Percentiles rank a stretch among this genome's conserved stretches.
Evolutionary conservation across 148 eudicot genomes (phyloP).

Genomic region (Fallopia convolvulus): DNA sequence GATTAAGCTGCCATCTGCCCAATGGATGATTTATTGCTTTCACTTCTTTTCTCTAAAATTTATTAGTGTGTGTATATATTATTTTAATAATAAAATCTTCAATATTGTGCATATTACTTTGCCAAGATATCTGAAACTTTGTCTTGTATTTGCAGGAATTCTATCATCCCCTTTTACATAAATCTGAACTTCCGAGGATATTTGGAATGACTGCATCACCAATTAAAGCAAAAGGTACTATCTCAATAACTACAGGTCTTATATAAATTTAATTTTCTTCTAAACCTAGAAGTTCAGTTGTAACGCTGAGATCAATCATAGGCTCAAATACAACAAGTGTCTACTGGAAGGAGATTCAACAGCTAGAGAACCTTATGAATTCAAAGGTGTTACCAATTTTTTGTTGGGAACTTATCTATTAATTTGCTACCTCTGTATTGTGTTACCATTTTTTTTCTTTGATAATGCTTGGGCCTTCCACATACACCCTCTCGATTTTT

Average conservation of each 20-base stretch:
- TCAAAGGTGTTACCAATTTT: constrained; percentile 53
- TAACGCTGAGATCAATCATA: constrained; percentile 13
- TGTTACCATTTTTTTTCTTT: not conserved
- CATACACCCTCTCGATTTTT: too few relatives aligned
- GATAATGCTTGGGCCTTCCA: too few relatives aligned
- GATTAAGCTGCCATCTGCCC: not conserved
- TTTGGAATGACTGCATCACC: constrained; percentile 99
- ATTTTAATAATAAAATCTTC: not conserved
- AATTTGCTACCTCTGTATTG: not conserved
- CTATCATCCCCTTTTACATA: constrained; percentile 44
- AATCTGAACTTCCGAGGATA: constrained; percentile 64
- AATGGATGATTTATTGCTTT: not conserved
- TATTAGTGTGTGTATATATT: not conserved
- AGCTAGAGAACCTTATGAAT: constrained; percentile 70
- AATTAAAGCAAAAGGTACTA: constrained; percentile 61
- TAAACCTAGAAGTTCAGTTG: not conserved
- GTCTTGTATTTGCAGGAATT: constrained; percentile 48
- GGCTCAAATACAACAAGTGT: constrained; percentile 29
- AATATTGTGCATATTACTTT: not conserved
- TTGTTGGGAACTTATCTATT: not conserved
- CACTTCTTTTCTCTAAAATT: not conserved
- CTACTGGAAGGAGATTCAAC: constrained; percentile 58
- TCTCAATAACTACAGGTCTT: not conserved
- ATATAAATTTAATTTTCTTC: not conserved
- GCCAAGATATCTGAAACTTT: not conserved